Evolutionary conservation across 2,329 filamentous ascomycete genomes (phyloP), one percentile per base, ranked within the genome.

Genomic region (Metarhizium rileyi): DNA sequence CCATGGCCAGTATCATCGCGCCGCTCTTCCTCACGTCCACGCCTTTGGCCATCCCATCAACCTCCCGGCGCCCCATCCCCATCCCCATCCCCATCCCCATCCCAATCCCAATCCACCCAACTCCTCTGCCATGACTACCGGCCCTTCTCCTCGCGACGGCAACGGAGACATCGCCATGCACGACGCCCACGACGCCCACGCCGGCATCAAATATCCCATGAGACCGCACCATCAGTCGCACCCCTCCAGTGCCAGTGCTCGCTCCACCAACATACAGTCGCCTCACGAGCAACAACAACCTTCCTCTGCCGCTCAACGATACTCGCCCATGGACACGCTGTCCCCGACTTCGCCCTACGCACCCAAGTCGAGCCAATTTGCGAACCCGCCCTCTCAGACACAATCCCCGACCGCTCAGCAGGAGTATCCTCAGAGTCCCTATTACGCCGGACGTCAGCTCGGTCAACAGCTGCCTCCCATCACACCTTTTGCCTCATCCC

Each of bases 251-350:
- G 65, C 78, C 26, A 68, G 68, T 49, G 65, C 70, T 56, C 69
- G 69, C 56, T 56, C 71, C 40, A 59, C 81, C 52, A 88, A 80
- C 54, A 80, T 89, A 59, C 85, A 91, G 65, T 86, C 85, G 44
- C 73, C 84, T 46, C 83, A 65, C 50, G 67, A 83, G 46, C 57
- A 56, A 62, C 57, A 56, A 62, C 57, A 54, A 62, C 83, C 87
- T 52, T 93, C 89, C 41, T 77, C 87, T 46, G 88, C 89, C 50
- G 87, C 90, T 52, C 87, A 94, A 66, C 83, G 90, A 63, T 97
- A 97, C 70, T 97, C 91, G 44, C 93, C 91, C 55, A 96, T 96
- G 90, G 91, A 95, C 66, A 80, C 82, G 16, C 73, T 94, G 53
- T 89, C 90, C 53, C 87, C 90, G 38, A 81, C 84, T 30, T 85